A percentile compares a stretch with the other conserved stretches of the same genome.
These are phyloP conservation scores for Trifolium repens DNA, from an alignment of 306 rosid genomes.

Conservation along the genomic window DNA sequence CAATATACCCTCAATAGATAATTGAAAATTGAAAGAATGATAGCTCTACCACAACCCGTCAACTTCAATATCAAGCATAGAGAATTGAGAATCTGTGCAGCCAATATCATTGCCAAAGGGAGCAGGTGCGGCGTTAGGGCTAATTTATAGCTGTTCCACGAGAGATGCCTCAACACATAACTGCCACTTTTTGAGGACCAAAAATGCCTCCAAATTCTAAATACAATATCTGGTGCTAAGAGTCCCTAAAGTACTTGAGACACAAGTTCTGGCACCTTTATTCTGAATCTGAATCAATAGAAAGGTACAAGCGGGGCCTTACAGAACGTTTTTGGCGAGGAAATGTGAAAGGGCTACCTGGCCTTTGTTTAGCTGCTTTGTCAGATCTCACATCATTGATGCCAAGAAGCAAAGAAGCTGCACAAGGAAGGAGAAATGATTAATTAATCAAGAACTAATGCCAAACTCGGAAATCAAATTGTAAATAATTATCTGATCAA, in stretches of 20 bases:
- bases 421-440: constrained; percentile 46
- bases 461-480: background rate
- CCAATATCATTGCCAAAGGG: constrained; percentile 40
- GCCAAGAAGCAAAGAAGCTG: constrained; percentile 97
- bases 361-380: constrained; percentile 72
- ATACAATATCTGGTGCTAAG: constrained; percentile 44
- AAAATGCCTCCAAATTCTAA: constrained; percentile 49
- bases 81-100: constrained; percentile 37
- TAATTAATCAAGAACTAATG: constrained; percentile 46
- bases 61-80: constrained; percentile 44
- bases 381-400: constrained; percentile 82
- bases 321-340: constrained; percentile 98
- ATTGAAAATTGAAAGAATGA: constrained; percentile 43
- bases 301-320: constrained; percentile 73
- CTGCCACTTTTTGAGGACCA: constrained; percentile 45
- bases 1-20: constrained; percentile 52
- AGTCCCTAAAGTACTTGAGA: constrained; percentile 43
- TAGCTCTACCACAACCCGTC: constrained; percentile 42
- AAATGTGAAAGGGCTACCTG: constrained; percentile 89
- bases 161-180: constrained; percentile 45
- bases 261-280: constrained; percentile 51
- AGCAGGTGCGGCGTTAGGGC: constrained; percentile 47
- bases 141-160: constrained; percentile 43
- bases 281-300: constrained; percentile 87
- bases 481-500: background rate